phyloP scores from a whole-genome alignment of 768 basidiomycete genomes.

The Crassisporium funariophilum region DNA sequence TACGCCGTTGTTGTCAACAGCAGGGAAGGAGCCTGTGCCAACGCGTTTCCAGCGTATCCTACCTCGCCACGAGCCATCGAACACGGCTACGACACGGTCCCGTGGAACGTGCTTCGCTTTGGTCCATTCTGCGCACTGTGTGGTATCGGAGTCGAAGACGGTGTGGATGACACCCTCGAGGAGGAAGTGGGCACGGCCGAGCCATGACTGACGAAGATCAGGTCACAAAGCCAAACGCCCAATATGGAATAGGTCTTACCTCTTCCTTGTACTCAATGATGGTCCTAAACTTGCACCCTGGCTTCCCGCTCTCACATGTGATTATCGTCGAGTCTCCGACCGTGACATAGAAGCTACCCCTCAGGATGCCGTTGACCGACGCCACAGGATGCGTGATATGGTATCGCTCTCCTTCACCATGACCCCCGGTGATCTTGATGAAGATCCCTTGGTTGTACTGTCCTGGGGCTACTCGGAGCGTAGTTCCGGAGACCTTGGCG shows the following conservation, averaged over 20 bases:
- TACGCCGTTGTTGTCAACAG: conserved; percentile 20
- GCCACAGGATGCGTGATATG: conserved; percentile 90
- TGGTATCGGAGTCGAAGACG: conserved; percentile 63
- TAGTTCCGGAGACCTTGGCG: conserved; percentile 88
- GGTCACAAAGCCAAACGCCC: not conserved
- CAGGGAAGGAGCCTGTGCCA: conserved; percentile 44
- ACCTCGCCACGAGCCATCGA: conserved; percentile 90
- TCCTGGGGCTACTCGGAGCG: conserved; percentile 82
- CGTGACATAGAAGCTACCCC: conserved; percentile 91
- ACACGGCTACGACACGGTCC: conserved; percentile 71
- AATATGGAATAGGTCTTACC: conserved; percentile 41
- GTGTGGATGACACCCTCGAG: conserved; percentile 90
- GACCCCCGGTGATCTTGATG: conserved; percentile 72
- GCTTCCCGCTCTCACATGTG: conserved; percentile 74
- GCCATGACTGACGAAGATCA: conserved; percentile 67
- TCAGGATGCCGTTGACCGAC: conserved; percentile 86
- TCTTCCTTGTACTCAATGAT: conserved; percentile 97
- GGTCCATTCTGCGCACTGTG: conserved; percentile 69
- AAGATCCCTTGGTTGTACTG: conserved; percentile 88
- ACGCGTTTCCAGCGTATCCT: conserved; percentile 78
- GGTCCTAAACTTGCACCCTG: conserved; percentile 66
- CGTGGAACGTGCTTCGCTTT: conserved; percentile 90
- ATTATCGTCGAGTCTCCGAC: conserved; percentile 78
- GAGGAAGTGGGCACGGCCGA: conserved; percentile 83
- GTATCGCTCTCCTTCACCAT: conserved; percentile 78